Conservation (phyloP, 192 early-diverging fungal species). For the Chytriomyces hyalinus region DNA sequence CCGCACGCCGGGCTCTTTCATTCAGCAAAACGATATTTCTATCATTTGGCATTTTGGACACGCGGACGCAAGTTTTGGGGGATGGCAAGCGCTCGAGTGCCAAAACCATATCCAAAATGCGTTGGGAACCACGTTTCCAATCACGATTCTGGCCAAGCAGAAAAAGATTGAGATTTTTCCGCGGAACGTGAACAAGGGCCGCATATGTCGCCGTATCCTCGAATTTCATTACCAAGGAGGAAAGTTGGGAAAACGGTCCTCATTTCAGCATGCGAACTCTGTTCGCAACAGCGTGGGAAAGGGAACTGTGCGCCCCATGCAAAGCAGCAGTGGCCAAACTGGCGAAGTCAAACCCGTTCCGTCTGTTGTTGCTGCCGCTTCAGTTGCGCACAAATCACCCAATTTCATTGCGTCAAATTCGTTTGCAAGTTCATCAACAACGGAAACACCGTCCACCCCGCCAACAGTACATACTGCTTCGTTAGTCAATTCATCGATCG, state of each 20-base stretch:
- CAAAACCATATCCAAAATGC: conserved; percentile 81
- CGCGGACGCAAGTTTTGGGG: conserved; percentile 65
- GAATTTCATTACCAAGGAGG: conserved; percentile 38
- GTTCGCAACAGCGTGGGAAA: neutral
- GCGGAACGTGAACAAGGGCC: conserved; percentile 72
- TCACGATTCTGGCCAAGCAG: conserved; percentile 70
- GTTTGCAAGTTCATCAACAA: neutral
- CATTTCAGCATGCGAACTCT: conserved; percentile 4
- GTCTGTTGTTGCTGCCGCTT: neutral
- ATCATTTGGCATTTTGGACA: conserved; percentile 76
- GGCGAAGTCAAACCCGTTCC: neutral
- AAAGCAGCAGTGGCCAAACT: neutral
- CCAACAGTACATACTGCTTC: neutral
- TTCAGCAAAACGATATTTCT: conserved; percentile 74
- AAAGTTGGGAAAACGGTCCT: conserved; percentile 20
- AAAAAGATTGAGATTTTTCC: conserved; percentile 76
- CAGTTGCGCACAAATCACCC: neutral
- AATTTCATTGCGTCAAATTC: neutral
- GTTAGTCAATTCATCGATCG: conserved; percentile 7
- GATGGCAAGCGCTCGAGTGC: conserved; percentile 84
- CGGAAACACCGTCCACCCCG: neutral
- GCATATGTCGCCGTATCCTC: conserved; percentile 62
- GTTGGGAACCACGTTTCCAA: conserved; percentile 68
- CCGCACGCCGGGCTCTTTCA: conserved; percentile 77
- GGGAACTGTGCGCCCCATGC: neutral